Evolutionary conservation across 495 filamentous ascomycete species (phyloP), one percentile per base, ranked within the genome.

Genomic region (Xylaria palmicola): DNA sequence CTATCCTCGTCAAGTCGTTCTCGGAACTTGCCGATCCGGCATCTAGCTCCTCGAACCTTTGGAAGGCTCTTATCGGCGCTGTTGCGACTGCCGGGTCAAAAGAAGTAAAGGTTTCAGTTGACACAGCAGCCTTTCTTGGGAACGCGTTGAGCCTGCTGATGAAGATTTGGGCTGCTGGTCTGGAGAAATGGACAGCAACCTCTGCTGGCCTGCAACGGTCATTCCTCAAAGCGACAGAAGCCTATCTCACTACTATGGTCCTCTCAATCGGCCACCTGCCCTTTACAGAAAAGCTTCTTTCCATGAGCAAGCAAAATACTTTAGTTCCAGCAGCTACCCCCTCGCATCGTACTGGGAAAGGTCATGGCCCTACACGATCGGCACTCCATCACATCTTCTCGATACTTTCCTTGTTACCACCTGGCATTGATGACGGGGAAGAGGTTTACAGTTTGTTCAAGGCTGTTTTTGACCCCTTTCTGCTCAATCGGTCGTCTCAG

Each of bases 101-200:
- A 73, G 94, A 98, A 69, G 87, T 98, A 56, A 97, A 92, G 64
- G 88, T 93, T 12, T 91, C 91, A 0, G 82, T 81, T 22, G 92
- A 98, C 57, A 87, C 90, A 5, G 90, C 90, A 75, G 80, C 86
- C 50, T 91, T 92, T 43, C 81, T 96, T 47, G 86, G 90, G 10
- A 81, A 86, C 49, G 76, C 92, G 22, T 78, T 94, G 55, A 83
- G 83, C 27, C 64, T 89, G 20, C 71, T 96, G 9, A 83, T 86
- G 53, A 83, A 78, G 13, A 74, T 92, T 3, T 96, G 93, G 90
- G 74, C 72, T 34, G 62, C 51, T 8, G 79, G 78, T 2, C 62
- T 64, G 37, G 39, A 17, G 59, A 69, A 13, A 60, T n/a, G n/a
- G n/a, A n/a, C 63, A 3, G 64, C 68, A 10, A 59, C 60, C 4